Base-by-base conservation (phyloP, 768 basidiomycete genomes). In the Psilocybe subaeruginosa region DNA sequence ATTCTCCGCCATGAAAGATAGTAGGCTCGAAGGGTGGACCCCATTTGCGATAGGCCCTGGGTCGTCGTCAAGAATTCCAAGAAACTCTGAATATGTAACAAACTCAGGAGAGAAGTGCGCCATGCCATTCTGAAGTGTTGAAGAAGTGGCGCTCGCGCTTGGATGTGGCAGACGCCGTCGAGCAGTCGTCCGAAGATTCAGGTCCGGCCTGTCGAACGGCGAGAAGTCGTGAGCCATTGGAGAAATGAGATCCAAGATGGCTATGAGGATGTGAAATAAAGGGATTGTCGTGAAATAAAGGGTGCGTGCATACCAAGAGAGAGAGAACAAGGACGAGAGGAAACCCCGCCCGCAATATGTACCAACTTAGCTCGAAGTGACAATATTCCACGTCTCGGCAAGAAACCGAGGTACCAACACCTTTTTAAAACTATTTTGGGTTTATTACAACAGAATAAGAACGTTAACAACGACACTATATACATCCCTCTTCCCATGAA, bases 121-220 rank as follows among this genome's bases (percentile, higher is more conserved):
- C n/a, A 56, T 41, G 39, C 46, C 46, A 52, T 58, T 66, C 39
- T 64, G 63, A 4, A 54, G 41, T 17, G 67, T 66, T 37, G 61
- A 49, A 35, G 70, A 54, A 12, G 64, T 57, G 23, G 64, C 59
- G 52, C 53, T 64, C 56, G 66, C 64, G 64, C 58, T 62, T 31
- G 67, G 67, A 43, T 58, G 64, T 52, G 66, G 67, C 33, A 64
- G 39, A 51, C 70, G 70, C 29, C 70, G 67, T 35, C 65, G 61
- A 62, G 66, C 58, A 31, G 66, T 47, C 65, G 68, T 67, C 56
- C 63, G 64, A 29, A 63, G 41, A 55, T 61, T 66, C 59, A 64
- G 67, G 66, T 68, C 70, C 69, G 58, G 70, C 66, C 69, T 68
- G 63, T 65, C 62, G 51, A 68, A 58, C 49, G 63, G 56, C 39